Evolutionary conservation across 2,329 filamentous ascomycete species (phyloP), one percentile per base, ranked within the genome.

Genomic region (Pseudocercospora musae): DNA sequence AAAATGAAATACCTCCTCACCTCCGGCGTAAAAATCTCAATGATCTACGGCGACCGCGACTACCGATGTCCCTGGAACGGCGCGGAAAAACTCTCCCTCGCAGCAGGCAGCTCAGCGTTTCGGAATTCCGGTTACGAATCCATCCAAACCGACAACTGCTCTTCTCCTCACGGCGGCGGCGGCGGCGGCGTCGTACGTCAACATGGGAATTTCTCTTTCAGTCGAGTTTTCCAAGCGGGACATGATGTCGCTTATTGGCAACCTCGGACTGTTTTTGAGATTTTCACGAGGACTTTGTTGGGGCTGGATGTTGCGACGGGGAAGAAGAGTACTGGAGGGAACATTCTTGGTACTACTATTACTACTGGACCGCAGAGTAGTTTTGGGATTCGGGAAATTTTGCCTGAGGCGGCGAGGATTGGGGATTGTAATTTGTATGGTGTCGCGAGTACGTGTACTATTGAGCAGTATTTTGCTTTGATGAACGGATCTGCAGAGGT

Each of bases 271-370:
- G 78, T 81, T 2, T 84, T 81, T 56, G 75, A 81, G 62, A 81
- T 86, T 52, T 86, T 86, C 71, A 75, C 78, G 20, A 82, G 84
- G 5, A 78, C 79, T 0, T 77, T 84, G 54, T 76, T 80, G 56
- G 79, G 81, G 53, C 76, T 74, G 10, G 84, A 86, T 62, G 77
- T 88, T 53, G 81, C 83, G 0, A 87, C 84, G 2, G 85, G 85
- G 0, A 64, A 58, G 37, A 80, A 81, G 58, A 69, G 74, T 3
- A 79, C 76, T 73, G 62, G 61, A 3, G 79, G 75, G 0, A 77
- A 76, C 2, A 69, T 69, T 2, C 76, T 75, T 29, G 37, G 6
- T 82, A 82, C n/a, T n/a, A n/a, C n/a, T 60, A 72, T 74, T 4
- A 80, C 77, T 1, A 52, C 73, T 64, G 63, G 80, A 74, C 2